Conservation (phyloP, 257 asterid genomes). For the Solanum lycopersicoides region DNA sequence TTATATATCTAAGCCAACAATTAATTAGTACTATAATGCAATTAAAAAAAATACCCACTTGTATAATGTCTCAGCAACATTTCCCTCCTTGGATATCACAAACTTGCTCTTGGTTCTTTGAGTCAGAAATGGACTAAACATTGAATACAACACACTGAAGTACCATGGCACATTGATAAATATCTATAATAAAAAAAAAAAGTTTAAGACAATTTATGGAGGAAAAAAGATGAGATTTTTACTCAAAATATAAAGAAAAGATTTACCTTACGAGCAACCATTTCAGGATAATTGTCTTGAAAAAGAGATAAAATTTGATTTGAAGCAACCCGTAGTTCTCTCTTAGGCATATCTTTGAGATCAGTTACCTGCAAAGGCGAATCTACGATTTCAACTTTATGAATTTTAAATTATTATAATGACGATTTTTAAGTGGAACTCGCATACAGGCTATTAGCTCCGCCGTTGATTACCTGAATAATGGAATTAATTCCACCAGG, state of each 20-base stretch:
- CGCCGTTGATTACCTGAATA: constrained; percentile 17
- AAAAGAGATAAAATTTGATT: constrained; percentile 75
- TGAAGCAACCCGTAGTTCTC: constrained; percentile 76
- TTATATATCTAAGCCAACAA: background rate
- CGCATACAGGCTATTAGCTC: background rate
- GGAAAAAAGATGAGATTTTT: background rate
- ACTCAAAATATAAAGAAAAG: background rate
- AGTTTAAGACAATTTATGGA: background rate
- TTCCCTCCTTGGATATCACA: constrained; percentile 89
- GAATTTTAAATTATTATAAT: no score
- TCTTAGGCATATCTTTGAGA: constrained; percentile 78
- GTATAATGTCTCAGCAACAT: constrained; percentile 79
- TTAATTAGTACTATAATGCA: background rate
- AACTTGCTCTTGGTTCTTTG: constrained; percentile 94
- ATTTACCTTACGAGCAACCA: constrained; percentile 84
- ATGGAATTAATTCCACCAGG: constrained; percentile 80
- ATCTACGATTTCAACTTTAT: background rate
- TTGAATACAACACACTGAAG: constrained; percentile 76
- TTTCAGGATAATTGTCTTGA: constrained; percentile 92
- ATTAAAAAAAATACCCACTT: constrained; percentile 26
- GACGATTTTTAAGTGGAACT: background rate
- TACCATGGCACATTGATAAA: constrained; percentile 94
- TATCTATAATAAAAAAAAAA: constrained; percentile 9
- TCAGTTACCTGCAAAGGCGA: constrained; percentile 39
- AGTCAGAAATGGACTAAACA: constrained; percentile 92